These are phyloP conservation scores for Lecanicillium sp. DNA, from an alignment of 2,329 filamentous ascomycete species.

Conservation along the genomic window DNA sequence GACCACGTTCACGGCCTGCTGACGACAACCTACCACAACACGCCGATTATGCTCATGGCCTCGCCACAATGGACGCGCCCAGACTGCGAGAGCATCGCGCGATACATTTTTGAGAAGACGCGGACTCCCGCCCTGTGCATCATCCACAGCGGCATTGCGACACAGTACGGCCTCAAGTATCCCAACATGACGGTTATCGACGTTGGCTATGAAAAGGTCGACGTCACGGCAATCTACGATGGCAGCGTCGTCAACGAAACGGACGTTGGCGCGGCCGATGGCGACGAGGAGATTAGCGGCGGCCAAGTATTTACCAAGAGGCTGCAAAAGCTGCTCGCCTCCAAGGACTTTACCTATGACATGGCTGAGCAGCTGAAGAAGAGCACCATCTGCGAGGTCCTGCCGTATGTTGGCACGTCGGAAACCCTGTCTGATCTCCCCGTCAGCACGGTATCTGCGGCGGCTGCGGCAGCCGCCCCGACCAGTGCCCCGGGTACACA, in stretches of 20 bases:
- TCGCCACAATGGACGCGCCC: slow-evolving; percentile 86
- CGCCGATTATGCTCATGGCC: slow-evolving; percentile 82
- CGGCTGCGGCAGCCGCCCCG: slow-evolving; percentile 20
- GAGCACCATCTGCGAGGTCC: slow-evolving; percentile 58
- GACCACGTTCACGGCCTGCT: slow-evolving; percentile 86
- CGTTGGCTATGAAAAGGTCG: slow-evolving; percentile 85
- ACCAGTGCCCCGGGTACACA: slow-evolving; percentile 20
- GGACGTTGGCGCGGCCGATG: slow-evolving; percentile 52
- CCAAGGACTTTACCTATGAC: slow-evolving; percentile 51
- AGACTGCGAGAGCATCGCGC: slow-evolving; percentile 79
- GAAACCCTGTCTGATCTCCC: slow-evolving; percentile 42
- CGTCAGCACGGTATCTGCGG: slow-evolving; percentile 16
- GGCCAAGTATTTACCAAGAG: slow-evolving; percentile 79
- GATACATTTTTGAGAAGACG: slow-evolving; percentile 96
- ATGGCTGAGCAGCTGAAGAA: slow-evolving; percentile 67
- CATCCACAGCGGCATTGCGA: slow-evolving; percentile 81
- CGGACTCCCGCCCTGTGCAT: slow-evolving; percentile 87
- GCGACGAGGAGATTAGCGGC: slow-evolving; percentile 54
- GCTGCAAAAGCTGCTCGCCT: slow-evolving; percentile 58
- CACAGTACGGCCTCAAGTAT: slow-evolving; percentile 72
- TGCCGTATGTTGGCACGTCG: slow-evolving; percentile 44
- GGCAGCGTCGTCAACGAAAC: slow-evolving; percentile 64
- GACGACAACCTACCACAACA: slow-evolving; percentile 91
- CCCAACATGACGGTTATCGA: slow-evolving; percentile 81
- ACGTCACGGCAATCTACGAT: slow-evolving; percentile 84